Conservation (phyloP, 2,329 filamentous ascomycete genomes). For the Onygena corvina region DNA sequence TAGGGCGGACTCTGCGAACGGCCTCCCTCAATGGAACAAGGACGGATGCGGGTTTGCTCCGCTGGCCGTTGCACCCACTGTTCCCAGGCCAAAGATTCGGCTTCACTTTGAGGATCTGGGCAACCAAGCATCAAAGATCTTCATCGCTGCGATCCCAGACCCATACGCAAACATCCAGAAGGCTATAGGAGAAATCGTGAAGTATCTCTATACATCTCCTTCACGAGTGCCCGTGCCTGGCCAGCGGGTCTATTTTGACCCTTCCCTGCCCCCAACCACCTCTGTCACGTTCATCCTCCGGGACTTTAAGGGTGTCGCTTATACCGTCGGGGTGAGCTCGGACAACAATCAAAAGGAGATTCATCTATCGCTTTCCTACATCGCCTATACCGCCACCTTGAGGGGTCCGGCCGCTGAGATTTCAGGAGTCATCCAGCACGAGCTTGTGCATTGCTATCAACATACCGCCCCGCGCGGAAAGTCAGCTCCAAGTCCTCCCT, state of each 20-base stretch:
- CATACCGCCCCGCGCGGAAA: conserved; percentile 48
- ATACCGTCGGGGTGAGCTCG: conserved; percentile 68
- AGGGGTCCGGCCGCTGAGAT: conserved; percentile 47
- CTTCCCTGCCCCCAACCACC: conserved; percentile 51
- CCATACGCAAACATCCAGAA: conserved; percentile 46
- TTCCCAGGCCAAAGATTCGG: conserved; percentile 27
- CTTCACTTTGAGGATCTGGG: conserved; percentile 26
- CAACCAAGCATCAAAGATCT: conserved; percentile 47
- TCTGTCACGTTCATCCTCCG: conserved; percentile 76
- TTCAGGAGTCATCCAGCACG: conserved; percentile 72
- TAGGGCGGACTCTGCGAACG: neutral
- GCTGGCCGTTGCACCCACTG: neutral
- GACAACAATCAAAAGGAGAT: conserved; percentile 87
- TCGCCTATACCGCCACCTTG: conserved; percentile 32
- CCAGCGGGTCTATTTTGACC: conserved; percentile 19
- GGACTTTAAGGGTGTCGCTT: conserved; percentile 72
- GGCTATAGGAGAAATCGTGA: conserved; percentile 57
- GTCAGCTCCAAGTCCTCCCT: conserved; percentile 36
- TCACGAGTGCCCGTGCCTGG: conserved; percentile 17
- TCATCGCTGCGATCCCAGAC: conserved; percentile 55
- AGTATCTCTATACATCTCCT: conserved; percentile 52
- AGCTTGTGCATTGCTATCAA: conserved; percentile 92
- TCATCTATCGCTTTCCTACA: conserved; percentile 70
- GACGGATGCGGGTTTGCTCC: neutral
- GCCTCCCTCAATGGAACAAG: neutral